phyloP scores from a whole-genome alignment of 257 asterid genomes.

The Salvia miltiorrhiza region DNA sequence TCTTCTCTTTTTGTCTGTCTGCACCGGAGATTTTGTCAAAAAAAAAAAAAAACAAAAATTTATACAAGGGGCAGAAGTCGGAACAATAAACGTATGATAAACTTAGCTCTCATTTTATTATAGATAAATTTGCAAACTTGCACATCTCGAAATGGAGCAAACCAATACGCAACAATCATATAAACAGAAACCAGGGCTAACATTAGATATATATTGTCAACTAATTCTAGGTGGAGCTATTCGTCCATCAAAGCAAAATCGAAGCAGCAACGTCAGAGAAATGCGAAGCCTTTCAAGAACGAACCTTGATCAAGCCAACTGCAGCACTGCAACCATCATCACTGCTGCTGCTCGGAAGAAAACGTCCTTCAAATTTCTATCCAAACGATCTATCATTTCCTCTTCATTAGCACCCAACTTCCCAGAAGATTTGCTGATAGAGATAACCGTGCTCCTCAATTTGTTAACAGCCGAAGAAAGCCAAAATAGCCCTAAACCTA shows the following conservation, averaged over 20 bases:
- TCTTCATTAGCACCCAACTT: constrained; percentile 47
- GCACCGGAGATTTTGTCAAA: no score
- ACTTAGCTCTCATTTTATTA: neutral
- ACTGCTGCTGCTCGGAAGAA: constrained; percentile 58
- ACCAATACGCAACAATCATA: neutral
- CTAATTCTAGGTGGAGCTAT: neutral
- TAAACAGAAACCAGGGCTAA: neutral
- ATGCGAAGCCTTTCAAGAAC: neutral
- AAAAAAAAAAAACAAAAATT: no score
- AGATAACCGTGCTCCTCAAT: constrained; percentile 61
- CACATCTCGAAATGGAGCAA: neutral
- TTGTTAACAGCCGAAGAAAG: constrained; percentile 78
- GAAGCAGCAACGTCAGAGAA: neutral
- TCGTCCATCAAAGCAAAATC: neutral
- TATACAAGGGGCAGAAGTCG: neutral
- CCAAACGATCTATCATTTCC: constrained; percentile 57
- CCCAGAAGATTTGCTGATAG: constrained; percentile 48
- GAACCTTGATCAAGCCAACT: constrained; percentile 31
- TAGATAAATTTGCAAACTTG: neutral
- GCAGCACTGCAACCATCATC: constrained; percentile 61
- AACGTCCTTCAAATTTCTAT: constrained; percentile 54
- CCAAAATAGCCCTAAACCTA: constrained; percentile 85
- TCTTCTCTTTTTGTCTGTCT: no score
- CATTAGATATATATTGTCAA: neutral
- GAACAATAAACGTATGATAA: neutral